Base-by-base conservation (phyloP, 495 filamentous ascomycete species). In the Penicillium lagena region DNA sequence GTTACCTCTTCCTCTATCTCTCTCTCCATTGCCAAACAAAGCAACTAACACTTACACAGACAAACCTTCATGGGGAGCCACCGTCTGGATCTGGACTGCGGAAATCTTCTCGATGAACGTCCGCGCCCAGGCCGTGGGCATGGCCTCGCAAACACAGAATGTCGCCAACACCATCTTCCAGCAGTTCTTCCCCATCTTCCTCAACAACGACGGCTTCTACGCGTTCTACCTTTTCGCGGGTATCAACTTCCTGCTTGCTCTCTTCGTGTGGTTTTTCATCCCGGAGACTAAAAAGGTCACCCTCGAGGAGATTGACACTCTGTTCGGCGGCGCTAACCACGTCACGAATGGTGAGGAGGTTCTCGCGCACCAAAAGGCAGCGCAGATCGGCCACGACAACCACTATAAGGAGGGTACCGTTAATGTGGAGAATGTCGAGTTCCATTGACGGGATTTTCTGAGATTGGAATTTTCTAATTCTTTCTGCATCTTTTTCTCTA, bases 211-310 rank as follows among this genome's bases (percentile, higher is more conserved):
- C 33, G 78, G 78, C 15, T 73, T 81, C 52, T 73, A 70, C 46
- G 67, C 68, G 0, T 76, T 75, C 48, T 74, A 74, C 55, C 64
- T 77, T 54, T 74, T 76, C 46, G 71, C 67, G 0, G 68, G 70
- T 9, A 71, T 76, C 38, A 81, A 82, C 50, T 60, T 78, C 46
- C 43, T 79, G n/a, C 67, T 81, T 17, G 81, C 81, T 1, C 66
- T 70, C n/a, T 90, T 89, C 47, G 76, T 88, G 34, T 87, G 68
- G 68, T 86, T 85, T 67, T 81, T 82, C 45, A 77, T 89, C 29
- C 85, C 83, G 0, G 84, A 88, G 68, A 88, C 83, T 2, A 87
- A 87, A 67, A 63, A 82, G 35, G 68, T 87, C 12, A 58, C 77
- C 27, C 68, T 86, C 7, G 81, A 86, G 59, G 79, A 84, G 51